Conservation (phyloP, 352 stramenopile genomes). For the Globisporangium nunn region DNA sequence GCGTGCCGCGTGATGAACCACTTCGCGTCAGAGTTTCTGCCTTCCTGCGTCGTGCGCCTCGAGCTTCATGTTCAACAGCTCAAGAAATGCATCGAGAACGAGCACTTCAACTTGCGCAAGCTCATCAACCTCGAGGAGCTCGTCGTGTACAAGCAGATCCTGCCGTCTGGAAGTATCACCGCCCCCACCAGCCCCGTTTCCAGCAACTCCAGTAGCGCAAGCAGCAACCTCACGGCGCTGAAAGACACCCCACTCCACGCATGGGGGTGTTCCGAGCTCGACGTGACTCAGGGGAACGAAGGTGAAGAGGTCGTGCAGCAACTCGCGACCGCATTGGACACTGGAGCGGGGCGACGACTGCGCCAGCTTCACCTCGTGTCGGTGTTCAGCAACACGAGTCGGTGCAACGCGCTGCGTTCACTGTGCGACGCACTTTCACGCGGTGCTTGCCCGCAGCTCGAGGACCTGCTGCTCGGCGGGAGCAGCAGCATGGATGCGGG, state of each 20-base stretch:
- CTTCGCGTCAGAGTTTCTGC: constrained; percentile 47
- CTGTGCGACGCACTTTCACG: constrained; percentile 36
- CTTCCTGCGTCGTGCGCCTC: constrained; percentile 37
- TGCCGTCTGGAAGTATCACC: constrained; percentile 1
- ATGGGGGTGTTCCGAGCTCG: constrained; percentile 53
- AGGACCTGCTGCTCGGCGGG: constrained; percentile 53
- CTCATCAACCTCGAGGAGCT: constrained; percentile 57
- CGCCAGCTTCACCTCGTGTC: constrained; percentile 54
- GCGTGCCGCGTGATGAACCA: constrained; percentile 53
- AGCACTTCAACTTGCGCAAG: constrained; percentile 21
- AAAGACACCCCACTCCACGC: constrained; percentile 32
- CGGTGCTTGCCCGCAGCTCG: constrained; percentile 39
- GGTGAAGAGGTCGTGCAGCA: constrained; percentile 43
- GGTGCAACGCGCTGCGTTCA: constrained; percentile 31
- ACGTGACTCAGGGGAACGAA: constrained; percentile 40
- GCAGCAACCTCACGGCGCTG: not conserved
- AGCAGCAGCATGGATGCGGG: constrained; percentile 60
- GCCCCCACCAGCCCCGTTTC: not conserved
- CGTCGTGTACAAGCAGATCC: constrained; percentile 44
- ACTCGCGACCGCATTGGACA: constrained; percentile 27
- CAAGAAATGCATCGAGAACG: constrained; percentile 17
- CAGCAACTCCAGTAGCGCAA: too few species aligned
- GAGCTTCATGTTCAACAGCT: constrained; percentile 40
- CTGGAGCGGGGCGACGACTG: constrained; percentile 30
- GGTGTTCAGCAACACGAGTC: constrained; percentile 61